phyloP scores from a whole-genome alignment of 176 grass and related monocot species.

The Dactylis glomerata region DNA sequence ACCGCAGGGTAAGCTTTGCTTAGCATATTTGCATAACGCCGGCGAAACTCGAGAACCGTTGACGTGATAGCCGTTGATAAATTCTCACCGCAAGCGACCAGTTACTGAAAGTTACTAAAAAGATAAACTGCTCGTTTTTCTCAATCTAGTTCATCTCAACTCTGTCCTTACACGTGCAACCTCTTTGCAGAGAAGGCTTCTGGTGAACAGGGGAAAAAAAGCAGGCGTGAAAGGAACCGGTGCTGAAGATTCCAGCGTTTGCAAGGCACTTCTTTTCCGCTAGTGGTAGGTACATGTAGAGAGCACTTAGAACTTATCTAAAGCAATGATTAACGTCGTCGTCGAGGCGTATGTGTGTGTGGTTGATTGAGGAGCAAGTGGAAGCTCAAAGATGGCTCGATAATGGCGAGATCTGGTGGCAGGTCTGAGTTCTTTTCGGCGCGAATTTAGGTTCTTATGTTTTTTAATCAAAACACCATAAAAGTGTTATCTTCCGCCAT shows the following conservation, averaged over 20 bases:
- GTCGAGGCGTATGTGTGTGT: slow-evolving; percentile 6
- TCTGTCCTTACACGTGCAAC: not conserved
- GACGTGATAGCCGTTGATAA: not conserved
- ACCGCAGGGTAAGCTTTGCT: not conserved
- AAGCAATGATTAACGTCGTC: slow-evolving; percentile 32
- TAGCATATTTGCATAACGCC: not conserved
- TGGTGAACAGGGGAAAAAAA: slow-evolving; percentile 1
- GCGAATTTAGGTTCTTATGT: not conserved
- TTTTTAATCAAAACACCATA: not conserved
- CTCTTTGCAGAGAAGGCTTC: not conserved
- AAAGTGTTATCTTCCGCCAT: not conserved
- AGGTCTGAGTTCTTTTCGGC: too few relatives aligned
- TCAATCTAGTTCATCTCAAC: not conserved
- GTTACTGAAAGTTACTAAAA: not conserved
- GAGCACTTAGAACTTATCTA: slow-evolving; percentile 47
- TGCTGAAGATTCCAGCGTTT: slow-evolving; percentile 38
- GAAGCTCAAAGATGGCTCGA: not conserved
- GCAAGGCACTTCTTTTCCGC: slow-evolving; percentile 6
- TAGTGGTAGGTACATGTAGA: slow-evolving; percentile 42
- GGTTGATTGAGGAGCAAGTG: slow-evolving; percentile 46
- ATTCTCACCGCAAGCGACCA: not conserved
- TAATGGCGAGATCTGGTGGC: not conserved
- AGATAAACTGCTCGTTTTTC: not conserved
- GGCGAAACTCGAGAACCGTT: not conserved
- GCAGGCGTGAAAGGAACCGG: slow-evolving; percentile 30